Percentiles rank a stretch among this genome's conserved stretches.
Conservation (phyloP, 2,329 filamentous ascomycete genomes). For the Ophiocordyceps camponoti-leonardi region DNA sequence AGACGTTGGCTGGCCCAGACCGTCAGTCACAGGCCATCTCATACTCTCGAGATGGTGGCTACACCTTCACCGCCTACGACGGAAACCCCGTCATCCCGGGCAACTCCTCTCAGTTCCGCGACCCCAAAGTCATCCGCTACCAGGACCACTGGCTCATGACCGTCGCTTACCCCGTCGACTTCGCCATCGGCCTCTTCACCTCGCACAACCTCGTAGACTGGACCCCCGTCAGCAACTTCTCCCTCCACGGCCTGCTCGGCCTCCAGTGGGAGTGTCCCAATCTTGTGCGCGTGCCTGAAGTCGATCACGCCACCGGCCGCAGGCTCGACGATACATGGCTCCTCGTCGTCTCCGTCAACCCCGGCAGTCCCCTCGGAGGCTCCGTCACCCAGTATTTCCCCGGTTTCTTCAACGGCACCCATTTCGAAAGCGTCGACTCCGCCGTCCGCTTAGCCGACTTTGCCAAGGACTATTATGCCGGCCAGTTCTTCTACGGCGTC, state of each 20-base stretch:
- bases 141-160: slow-evolving; percentile 39
- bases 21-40: slow-evolving; percentile 40
- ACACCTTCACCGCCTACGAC: slow-evolving; percentile 40
- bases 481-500: slow-evolving; percentile 15
- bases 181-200: slow-evolving; percentile 42
- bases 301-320: slow-evolving; percentile 15
- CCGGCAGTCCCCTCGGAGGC: slow-evolving; percentile 37
- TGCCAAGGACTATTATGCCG: slow-evolving; percentile 19
- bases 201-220: slow-evolving; percentile 40
- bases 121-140: slow-evolving; percentile 48
- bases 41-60: slow-evolving; percentile 43
- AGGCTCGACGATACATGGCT: slow-evolving; percentile 17
- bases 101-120: slow-evolving; percentile 39
- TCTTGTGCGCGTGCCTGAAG: slow-evolving; percentile 32
- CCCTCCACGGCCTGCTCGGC: slow-evolving; percentile 31
- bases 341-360: slow-evolving; percentile 36
- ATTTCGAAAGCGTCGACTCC: slow-evolving; percentile 24
- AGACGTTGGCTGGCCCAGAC: slow-evolving; percentile 8
- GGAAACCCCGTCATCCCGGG: slow-evolving; percentile 43
- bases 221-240: slow-evolving; percentile 35
- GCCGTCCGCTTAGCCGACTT: slow-evolving; percentile 14
- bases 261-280: slow-evolving; percentile 48
- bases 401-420: slow-evolving; percentile 46
- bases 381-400: slow-evolving; percentile 38
- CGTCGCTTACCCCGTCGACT: slow-evolving; percentile 32